Evolutionary conservation across 257 asterid genomes (phyloP).

Genomic region (Eustoma russellianum): DNA sequence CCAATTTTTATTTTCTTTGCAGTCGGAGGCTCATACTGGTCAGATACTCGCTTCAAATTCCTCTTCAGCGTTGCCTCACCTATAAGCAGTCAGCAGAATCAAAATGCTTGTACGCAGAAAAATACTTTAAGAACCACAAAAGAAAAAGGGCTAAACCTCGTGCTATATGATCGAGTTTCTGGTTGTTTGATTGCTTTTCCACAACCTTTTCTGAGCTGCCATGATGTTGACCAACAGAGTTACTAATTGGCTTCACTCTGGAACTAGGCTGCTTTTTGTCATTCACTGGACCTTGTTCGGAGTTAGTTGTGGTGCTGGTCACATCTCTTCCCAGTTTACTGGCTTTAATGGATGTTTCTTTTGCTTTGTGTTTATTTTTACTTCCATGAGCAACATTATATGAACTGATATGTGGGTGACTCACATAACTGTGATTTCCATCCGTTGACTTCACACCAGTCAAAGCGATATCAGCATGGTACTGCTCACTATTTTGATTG

Average conservation of each 20-base stretch:
- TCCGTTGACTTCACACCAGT: conserved; percentile 34
- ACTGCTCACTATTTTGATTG: conserved; percentile 31
- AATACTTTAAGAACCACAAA: conserved; percentile 5
- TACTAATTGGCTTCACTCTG: conserved; percentile 27
- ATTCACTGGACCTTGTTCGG: conserved; percentile 28
- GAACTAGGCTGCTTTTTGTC: conserved; percentile 35
- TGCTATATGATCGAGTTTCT: conserved; percentile 34
- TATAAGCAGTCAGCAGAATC: conserved; percentile 30
- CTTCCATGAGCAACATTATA: conserved; percentile 21
- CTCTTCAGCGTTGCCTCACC: conserved; percentile 47
- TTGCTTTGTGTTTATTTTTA: conserved; percentile 46
- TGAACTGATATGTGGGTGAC: conserved; percentile 22
- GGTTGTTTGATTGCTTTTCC: conserved; percentile 28
- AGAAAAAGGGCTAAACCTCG: conserved; percentile 33
- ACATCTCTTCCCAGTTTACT: conserved; percentile 19
- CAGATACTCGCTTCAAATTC: conserved; percentile 40
- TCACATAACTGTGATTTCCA: conserved; percentile 20
- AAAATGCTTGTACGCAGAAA: conserved; percentile 14
- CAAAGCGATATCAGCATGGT: conserved; percentile 24
- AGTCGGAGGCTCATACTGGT: conserved; percentile 30
- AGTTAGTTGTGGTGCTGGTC: conserved; percentile 21
- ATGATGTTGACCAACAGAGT: conserved; percentile 24
- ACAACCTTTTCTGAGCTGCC: conserved; percentile 22
- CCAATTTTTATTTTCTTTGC: conserved; percentile 32
- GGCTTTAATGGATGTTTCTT: conserved; percentile 23